Evolutionary conservation across 2,329 filamentous ascomycete species (phyloP), one percentile per base, ranked within the genome.

Genomic region (Rutstroemia sydowiana): DNA sequence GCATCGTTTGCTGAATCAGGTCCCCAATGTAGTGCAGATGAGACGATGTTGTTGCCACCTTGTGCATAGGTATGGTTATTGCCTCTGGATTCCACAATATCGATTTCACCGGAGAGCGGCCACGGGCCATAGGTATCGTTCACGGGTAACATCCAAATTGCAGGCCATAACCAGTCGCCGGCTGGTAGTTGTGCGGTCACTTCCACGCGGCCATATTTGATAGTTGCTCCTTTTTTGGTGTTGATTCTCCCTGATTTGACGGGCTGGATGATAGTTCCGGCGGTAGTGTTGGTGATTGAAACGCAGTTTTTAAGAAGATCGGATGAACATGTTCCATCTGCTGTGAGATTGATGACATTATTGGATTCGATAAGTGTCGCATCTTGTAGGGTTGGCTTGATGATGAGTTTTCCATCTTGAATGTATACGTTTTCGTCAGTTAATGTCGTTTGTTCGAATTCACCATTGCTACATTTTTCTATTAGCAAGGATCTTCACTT

Each of bases 131-230:
- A 95, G 0, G 73, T 82, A 49, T 82, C 75, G 40, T 84, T 74
- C 43, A 80, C 81, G 1, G 88, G 88, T 73, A 93, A 74, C 85
- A 95, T 87, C 86, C 87, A 91, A 63, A 95, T 92, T n/a, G 87
- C 87, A 2, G 88, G 88, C 88, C 88, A 93, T 10, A 95, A 76
- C 88, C 88, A 93, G 70, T 93, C 88, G 49, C 88, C 88, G 44
- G 73, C 68, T 4, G 88, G 87, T 26, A 93, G 71, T 69, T 84
- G 84, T 23, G 88, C 88, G 1, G 77, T 82, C 5, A 95, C 87
- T 66, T 95, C 87, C 48, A 95, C 77, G 40, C 87, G 85, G 44
- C 88, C 88, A 65, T 87, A 95, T 69, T 82, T 88, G 73, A 95
- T 87, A 14, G 71, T 76, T 6, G 81, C 81, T 14, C 84, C 80